phyloP scores from a whole-genome alignment of 2,329 filamentous ascomycete species.

The Dactylellina sp. region DNA sequence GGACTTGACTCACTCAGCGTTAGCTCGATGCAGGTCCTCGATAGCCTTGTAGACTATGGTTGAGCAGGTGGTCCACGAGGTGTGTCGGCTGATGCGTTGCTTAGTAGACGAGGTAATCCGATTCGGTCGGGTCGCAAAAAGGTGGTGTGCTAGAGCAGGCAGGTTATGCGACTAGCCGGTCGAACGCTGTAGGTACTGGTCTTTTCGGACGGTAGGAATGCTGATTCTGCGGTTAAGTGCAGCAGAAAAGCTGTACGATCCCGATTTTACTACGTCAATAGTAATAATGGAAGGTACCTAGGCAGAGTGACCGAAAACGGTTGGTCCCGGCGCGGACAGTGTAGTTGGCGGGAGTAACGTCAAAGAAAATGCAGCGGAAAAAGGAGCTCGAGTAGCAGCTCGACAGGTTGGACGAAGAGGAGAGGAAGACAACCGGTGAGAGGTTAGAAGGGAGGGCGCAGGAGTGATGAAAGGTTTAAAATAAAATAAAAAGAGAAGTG shows the following conservation, averaged over 20 bases:
- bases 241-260: constrained; percentile 34
- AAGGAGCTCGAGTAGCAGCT: constrained; percentile 6
- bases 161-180: constrained; percentile 47
- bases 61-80: constrained; percentile 10
- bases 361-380: too few species aligned
- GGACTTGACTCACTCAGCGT: neutral
- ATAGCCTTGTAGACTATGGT: neutral
- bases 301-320: neutral
- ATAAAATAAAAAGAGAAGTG: constrained; percentile 17
- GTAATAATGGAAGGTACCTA: neutral
- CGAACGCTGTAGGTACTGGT: neutral
- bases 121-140: constrained; percentile 46
- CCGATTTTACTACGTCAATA: constrained; percentile 6
- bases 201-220: constrained; percentile 1
- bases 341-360: constrained; percentile 17
- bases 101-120: constrained; percentile 54
- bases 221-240: constrained; percentile 45
- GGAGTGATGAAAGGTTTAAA: constrained; percentile 2
- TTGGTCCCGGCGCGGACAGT: constrained; percentile 10
- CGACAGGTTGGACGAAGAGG: constrained; percentile 20
- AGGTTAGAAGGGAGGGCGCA: constrained; percentile 5
- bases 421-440: constrained; percentile 6
- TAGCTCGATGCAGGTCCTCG: constrained; percentile 35
- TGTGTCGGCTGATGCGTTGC: constrained; percentile 52
- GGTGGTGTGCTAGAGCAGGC: constrained; percentile 18